These are phyloP conservation scores for Acacia crassicarpa DNA, from an alignment of 306 rosid genomes.

Conservation along the genomic window DNA sequence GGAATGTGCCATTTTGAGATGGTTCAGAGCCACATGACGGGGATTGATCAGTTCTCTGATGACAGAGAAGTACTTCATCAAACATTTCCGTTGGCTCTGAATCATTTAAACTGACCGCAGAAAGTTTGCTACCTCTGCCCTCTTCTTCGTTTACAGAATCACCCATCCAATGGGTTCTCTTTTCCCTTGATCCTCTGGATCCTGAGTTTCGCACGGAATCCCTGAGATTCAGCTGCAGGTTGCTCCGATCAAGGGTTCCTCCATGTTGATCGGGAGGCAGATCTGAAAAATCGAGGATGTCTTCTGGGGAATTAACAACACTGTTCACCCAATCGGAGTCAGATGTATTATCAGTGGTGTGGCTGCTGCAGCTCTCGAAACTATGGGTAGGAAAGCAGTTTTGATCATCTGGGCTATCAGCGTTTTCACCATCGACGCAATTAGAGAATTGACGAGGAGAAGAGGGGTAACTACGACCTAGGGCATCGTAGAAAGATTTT, in stretches of 20 bases:
- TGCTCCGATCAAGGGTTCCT: slow-evolving; percentile 19
- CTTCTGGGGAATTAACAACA: slow-evolving; percentile 34
- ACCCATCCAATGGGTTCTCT: slow-evolving; percentile 39
- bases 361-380: slow-evolving; percentile 38
- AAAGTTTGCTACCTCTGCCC: slow-evolving; percentile 47
- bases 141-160: slow-evolving; percentile 35
- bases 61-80: slow-evolving; percentile 49
- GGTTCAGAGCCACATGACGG: not conserved
- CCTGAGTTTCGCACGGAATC: not conserved
- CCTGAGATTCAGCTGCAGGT: slow-evolving; percentile 4
- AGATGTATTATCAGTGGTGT: slow-evolving; percentile 35
- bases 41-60: slow-evolving; percentile 27
- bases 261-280: slow-evolving; percentile 31
- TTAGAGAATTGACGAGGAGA: slow-evolving; percentile 33
- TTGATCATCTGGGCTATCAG: slow-evolving; percentile 28
- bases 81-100: slow-evolving; percentile 40
- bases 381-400: slow-evolving; percentile 29
- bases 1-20: not conserved
- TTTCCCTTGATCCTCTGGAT: slow-evolving; percentile 32
- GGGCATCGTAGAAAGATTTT: slow-evolving; percentile 77
- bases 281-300: slow-evolving; percentile 3
- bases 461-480: slow-evolving; percentile 56
- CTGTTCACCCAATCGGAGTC: slow-evolving; percentile 35
- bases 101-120: slow-evolving; percentile 42
- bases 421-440: slow-evolving; percentile 1